Percentiles rank a stretch among this genome's conserved stretches.
phyloP scores from a whole-genome alignment of 208 protist genomes.

The Leishmania guyanensis region DNA sequence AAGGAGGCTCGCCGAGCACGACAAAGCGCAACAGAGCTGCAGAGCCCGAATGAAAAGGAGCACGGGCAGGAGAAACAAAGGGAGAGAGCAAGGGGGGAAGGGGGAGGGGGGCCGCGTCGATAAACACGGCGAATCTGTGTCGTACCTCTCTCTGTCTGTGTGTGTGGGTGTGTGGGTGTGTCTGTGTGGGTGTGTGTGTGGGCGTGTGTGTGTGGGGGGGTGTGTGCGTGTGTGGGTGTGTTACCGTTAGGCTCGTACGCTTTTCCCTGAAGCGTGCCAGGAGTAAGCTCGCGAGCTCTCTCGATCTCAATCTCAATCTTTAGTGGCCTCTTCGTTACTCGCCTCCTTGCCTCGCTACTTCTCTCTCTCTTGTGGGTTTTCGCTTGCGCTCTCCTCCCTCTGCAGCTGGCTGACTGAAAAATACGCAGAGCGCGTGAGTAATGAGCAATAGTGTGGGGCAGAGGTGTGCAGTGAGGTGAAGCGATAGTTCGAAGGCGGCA shows the following conservation, averaged over 20 bases:
- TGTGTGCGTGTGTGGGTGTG: not conserved
- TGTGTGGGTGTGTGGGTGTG: not conserved
- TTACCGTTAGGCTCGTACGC: not conserved
- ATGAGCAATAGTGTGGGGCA: not conserved
- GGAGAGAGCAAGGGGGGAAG: not conserved
- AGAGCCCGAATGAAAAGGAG: too few relatives aligned
- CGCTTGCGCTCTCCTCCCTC: not conserved
- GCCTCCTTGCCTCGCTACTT: too few relatives aligned
- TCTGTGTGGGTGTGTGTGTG: not conserved
- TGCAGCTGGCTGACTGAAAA: not conserved
- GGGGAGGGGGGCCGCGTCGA: not conserved
- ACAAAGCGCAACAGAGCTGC: not conserved
- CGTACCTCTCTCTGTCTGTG: not conserved
- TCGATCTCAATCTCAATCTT: too few relatives aligned
- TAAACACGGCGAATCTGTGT: not conserved
- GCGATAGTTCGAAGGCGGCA: not conserved
- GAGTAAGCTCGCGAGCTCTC: not conserved
- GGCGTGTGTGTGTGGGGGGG: not conserved
- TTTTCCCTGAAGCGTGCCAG: not conserved
- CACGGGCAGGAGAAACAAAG: not conserved
- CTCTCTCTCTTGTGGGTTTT: too few relatives aligned
- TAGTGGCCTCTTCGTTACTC: too few relatives aligned
- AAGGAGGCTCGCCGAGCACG: not conserved
- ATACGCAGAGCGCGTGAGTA: not conserved
- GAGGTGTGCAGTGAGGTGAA: not conserved